These are phyloP conservation scores for Salix dunnii DNA, from an alignment of 345 rosid species.

Conservation along the genomic window DNA sequence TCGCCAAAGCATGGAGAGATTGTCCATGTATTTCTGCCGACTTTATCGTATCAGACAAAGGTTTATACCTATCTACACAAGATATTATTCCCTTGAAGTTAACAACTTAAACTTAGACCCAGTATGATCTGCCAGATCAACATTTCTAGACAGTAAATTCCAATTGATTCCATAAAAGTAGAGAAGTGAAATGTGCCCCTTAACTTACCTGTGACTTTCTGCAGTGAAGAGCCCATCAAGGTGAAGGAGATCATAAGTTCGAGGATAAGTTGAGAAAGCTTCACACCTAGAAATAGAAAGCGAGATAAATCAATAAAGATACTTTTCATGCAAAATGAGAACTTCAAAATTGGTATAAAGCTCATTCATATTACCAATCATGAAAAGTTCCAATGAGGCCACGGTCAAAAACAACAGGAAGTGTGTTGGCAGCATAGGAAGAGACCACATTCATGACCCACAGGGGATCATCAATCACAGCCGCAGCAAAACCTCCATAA, in stretches of 20 bases:
- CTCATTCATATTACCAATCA: constrained; percentile 60
- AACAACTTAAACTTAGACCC: background rate
- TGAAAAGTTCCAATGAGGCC: constrained; percentile 95
- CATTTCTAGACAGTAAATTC: background rate
- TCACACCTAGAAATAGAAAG: constrained; percentile 69
- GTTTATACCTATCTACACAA: background rate
- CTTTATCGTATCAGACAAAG: background rate
- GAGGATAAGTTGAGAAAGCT: constrained; percentile 92
- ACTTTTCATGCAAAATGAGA: background rate
- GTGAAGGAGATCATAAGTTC: constrained; percentile 94
- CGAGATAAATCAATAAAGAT: constrained; percentile 15
- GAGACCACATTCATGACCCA: constrained; percentile 98
- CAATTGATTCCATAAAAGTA: background rate
- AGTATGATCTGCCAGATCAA: background rate
- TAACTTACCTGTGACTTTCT: constrained; percentile 80
- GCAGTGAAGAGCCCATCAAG: constrained; percentile 81
- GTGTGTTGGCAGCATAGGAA: constrained; percentile 73
- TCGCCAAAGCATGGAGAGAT: background rate
- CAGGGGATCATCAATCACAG: constrained; percentile 64
- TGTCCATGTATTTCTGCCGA: background rate
- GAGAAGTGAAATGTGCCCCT: background rate
- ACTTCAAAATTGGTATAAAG: background rate
- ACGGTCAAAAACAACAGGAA: constrained; percentile 80
- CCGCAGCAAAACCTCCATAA: constrained; percentile 90
- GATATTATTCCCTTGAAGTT: background rate